These are phyloP conservation scores for Solanum pimpinellifolium DNA, from an alignment of 257 asterid species.

Conservation along the genomic window DNA sequence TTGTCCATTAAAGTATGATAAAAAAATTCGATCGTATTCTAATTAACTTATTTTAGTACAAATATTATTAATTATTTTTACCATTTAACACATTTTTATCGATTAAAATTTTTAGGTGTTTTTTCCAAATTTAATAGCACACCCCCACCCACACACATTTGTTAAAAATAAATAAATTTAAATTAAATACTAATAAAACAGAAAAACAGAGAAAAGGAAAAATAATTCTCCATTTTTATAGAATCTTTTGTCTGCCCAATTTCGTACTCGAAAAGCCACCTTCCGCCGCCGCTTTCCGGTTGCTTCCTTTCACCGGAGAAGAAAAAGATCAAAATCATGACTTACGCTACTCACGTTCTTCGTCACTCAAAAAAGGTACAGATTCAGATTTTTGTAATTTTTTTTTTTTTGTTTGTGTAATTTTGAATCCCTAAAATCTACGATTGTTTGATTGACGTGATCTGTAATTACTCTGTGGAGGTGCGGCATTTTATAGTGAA, in stretches of 20 bases:
- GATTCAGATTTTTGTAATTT: background rate
- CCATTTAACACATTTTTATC: too few relatives aligned
- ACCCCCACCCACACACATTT: background rate
- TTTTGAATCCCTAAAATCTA: background rate
- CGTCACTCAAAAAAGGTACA: conserved; percentile 58
- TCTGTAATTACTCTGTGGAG: background rate
- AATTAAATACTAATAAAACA: background rate
- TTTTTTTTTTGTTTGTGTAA: background rate
- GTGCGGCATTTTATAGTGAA: background rate
- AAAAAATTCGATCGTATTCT: too few relatives aligned
- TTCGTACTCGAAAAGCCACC: conserved; percentile 1
- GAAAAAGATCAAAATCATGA: conserved; percentile 11
- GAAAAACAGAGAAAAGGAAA: background rate
- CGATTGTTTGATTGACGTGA: background rate
- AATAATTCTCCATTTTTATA: background rate
- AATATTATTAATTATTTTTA: too few relatives aligned
- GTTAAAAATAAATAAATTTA: background rate
- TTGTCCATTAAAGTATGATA: background rate
- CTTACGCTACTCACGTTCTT: conserved; percentile 42
- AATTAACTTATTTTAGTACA: too few relatives aligned
- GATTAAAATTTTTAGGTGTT: background rate
- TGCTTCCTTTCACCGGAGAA: background rate
- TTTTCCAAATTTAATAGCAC: background rate
- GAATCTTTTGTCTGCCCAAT: background rate
- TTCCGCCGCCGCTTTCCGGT: background rate